Percentiles rank a stretch among this genome's conserved stretches.
Conservation (phyloP, 176 grass and related monocot genomes). For the Cenchrus purpureus region DNA sequence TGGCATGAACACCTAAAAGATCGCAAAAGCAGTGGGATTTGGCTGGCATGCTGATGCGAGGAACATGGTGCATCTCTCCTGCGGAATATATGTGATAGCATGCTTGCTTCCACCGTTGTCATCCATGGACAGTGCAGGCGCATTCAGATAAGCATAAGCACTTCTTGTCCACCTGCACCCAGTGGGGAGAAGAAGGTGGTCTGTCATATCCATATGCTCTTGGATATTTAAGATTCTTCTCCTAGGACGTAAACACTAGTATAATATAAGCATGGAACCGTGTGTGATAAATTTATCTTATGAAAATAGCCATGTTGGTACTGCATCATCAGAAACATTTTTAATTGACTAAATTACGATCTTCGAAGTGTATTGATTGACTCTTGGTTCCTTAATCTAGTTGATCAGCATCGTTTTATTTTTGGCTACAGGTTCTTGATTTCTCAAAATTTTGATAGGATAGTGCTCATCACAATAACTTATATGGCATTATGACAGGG, state of each 20-base stretch:
- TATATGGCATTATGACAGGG: conserved; percentile 9
- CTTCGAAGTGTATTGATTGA: neutral
- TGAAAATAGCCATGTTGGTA: neutral
- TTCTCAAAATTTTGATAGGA: neutral
- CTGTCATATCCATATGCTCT: conserved; percentile 28
- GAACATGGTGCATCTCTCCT: conserved; percentile 35
- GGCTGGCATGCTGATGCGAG: neutral
- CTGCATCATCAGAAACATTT: too few species aligned
- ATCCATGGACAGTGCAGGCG: conserved; percentile 62
- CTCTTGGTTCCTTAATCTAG: neutral
- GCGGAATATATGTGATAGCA: conserved; percentile 46
- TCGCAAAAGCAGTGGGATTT: too few species aligned
- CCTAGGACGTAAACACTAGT: neutral
- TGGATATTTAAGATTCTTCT: conserved; percentile 29
- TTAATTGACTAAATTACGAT: neutral
- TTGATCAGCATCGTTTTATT: neutral
- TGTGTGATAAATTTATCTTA: neutral
- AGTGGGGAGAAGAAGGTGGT: conserved; percentile 28
- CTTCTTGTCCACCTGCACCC: conserved; percentile 81
- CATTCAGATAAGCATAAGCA: conserved; percentile 55
- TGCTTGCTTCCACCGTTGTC: conserved; percentile 36
- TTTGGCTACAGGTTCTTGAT: neutral
- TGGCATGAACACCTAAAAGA: conserved; percentile 4
- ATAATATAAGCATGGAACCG: neutral
- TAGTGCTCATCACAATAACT: neutral